Percentiles rank a stretch among this genome's conserved stretches.
Evolutionary conservation across 2,329 filamentous ascomycete species (phyloP).

Genomic region (Amauroascus niger): DNA sequence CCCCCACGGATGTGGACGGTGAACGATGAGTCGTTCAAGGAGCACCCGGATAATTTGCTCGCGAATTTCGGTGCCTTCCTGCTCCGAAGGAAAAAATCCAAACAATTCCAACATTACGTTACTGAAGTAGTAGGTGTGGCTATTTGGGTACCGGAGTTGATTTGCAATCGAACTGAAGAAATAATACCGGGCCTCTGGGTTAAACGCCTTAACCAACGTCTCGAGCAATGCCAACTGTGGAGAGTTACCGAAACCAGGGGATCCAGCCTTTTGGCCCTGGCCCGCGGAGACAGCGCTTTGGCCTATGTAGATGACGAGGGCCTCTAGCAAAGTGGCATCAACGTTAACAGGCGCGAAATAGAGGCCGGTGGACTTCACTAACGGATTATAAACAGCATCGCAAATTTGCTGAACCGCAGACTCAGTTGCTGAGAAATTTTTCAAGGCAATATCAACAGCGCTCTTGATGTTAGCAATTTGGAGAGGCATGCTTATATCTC

Average conservation of each 20-base stretch:
- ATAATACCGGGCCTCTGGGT: constrained; percentile 72
- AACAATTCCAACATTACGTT: constrained; percentile 78
- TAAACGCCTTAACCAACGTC: constrained; percentile 63
- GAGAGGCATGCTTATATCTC: constrained; percentile 47
- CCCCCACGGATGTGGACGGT: constrained; percentile 93
- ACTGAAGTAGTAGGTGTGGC: constrained; percentile 86
- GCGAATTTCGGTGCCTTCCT: constrained; percentile 71
- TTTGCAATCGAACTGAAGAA: constrained; percentile 77
- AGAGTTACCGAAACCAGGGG: constrained; percentile 54
- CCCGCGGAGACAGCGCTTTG: constrained; percentile 56
- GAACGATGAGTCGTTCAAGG: constrained; percentile 75
- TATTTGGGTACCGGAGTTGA: constrained; percentile 82
- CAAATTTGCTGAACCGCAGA: constrained; percentile 62
- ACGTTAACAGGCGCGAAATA: constrained; percentile 59
- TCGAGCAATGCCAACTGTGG: constrained; percentile 64
- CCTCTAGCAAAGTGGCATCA: constrained; percentile 64
- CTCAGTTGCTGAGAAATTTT: constrained; percentile 56
- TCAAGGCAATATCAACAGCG: constrained; percentile 44
- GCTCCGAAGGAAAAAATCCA: constrained; percentile 56
- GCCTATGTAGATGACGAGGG: constrained; percentile 74
- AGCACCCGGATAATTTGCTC: constrained; percentile 85
- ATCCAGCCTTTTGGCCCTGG: constrained; percentile 50
- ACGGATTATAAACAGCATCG: constrained; percentile 56
- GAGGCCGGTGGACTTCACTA: constrained; percentile 51
- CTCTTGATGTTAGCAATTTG: constrained; percentile 45